Evolutionary conservation across 1,284 basidiomycete genomes (phyloP).

Genomic region (Pseudozyma hubeiensis): DNA sequence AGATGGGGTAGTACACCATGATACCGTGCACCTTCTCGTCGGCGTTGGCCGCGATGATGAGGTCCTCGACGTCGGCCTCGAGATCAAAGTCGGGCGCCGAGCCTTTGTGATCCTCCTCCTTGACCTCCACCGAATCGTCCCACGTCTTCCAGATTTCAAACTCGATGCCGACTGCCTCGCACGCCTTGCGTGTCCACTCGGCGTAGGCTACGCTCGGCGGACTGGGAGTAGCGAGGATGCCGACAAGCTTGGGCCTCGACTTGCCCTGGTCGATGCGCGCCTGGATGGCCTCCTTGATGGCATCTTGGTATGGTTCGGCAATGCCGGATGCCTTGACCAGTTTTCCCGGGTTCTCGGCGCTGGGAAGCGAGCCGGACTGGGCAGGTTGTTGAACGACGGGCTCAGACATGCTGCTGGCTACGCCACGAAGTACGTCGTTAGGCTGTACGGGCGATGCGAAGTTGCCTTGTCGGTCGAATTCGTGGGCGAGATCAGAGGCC

Average conservation of each 20-base stretch:
- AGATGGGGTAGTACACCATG: slow-evolving; percentile 78
- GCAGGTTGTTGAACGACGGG: slow-evolving; percentile 35
- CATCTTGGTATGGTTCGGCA: slow-evolving; percentile 62
- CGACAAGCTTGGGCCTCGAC: slow-evolving; percentile 80
- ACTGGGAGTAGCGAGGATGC: slow-evolving; percentile 88
- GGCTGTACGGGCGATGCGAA: slow-evolving; percentile 29
- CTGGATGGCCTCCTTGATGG: slow-evolving; percentile 56
- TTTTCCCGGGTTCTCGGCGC: slow-evolving; percentile 61
- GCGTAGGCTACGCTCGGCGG: slow-evolving; percentile 90
- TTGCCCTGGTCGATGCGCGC: slow-evolving; percentile 49
- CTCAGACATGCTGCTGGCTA: slow-evolving; percentile 54
- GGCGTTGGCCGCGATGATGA: slow-evolving; percentile 76
- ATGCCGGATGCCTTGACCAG: slow-evolving; percentile 62
- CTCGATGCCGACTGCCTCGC: slow-evolving; percentile 85
- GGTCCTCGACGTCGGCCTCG: slow-evolving; percentile 72
- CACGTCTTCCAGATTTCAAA: slow-evolving; percentile 75
- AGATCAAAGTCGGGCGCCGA: slow-evolving; percentile 79
- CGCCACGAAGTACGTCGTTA: slow-evolving; percentile 52
- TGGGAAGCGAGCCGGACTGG: slow-evolving; percentile 32
- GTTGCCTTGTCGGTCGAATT: slow-evolving; percentile 37
- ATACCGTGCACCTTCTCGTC: slow-evolving; percentile 89
- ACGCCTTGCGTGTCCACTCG: slow-evolving; percentile 91
- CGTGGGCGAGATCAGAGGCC: slow-evolving; percentile 39
- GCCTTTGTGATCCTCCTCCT: slow-evolving; percentile 77
- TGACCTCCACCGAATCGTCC: slow-evolving; percentile 58